Conservation (phyloP, 202 grass and related monocot genomes). For the Schoenoplectus tabernaemontani region DNA sequence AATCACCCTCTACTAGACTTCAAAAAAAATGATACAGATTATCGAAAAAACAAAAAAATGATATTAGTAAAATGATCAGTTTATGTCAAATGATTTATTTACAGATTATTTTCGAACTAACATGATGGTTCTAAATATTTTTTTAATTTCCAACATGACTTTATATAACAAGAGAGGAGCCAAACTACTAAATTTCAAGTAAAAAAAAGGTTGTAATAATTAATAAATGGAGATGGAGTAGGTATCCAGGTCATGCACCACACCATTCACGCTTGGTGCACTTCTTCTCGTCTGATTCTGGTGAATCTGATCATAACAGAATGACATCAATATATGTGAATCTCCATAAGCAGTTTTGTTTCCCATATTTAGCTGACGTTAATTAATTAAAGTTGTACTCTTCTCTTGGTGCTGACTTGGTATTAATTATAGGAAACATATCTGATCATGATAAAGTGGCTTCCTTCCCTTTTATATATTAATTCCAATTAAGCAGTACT, state of each 20-base stretch:
- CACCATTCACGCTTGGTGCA: background rate
- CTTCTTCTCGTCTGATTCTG: background rate
- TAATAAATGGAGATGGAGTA: background rate
- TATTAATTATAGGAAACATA: constrained; percentile 12
- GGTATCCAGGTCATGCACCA: background rate
- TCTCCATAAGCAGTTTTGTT: background rate
- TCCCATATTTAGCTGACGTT: background rate
- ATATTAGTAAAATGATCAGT: too few species aligned
- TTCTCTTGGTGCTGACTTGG: background rate
- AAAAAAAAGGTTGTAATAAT: too few species aligned
- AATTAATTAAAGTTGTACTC: background rate
- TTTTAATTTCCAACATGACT: too few species aligned
- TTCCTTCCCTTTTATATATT: background rate
- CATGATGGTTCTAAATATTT: too few species aligned
- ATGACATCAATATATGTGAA: background rate
- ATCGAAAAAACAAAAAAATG: too few species aligned
- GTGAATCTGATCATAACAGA: background rate
- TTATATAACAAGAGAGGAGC: too few species aligned
- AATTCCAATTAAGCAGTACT: background rate
- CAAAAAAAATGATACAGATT: too few species aligned
- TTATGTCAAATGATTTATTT: too few species aligned
- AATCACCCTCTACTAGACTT: too few species aligned
- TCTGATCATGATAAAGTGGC: background rate
- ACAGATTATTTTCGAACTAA: too few species aligned
- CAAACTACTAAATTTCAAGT: too few species aligned